These are phyloP conservation scores for Penicillium sp. DNA, from an alignment of 2,329 filamentous ascomycete species.

Conservation along the genomic window DNA sequence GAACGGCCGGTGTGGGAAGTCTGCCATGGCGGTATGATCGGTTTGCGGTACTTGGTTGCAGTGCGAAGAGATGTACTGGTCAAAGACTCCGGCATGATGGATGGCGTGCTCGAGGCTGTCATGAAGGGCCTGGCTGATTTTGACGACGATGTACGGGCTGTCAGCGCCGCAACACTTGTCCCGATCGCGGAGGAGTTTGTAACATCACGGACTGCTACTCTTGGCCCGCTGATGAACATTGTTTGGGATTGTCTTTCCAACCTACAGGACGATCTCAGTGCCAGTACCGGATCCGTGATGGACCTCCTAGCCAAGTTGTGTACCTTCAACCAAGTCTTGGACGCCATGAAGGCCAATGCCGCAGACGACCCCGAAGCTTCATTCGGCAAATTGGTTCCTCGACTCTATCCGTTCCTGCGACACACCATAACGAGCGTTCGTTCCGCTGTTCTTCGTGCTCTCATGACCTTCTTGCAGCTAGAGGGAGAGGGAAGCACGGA, in stretches of 20 bases:
- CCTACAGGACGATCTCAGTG: slow-evolving; percentile 92
- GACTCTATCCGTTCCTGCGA: slow-evolving; percentile 90
- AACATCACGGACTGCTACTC: slow-evolving; percentile 68
- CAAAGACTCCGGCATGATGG: slow-evolving; percentile 77
- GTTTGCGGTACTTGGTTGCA: slow-evolving; percentile 88
- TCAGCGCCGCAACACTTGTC: slow-evolving; percentile 94
- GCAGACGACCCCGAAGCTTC: slow-evolving; percentile 77
- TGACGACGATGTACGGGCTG: slow-evolving; percentile 93
- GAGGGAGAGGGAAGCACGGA: slow-evolving; percentile 73
- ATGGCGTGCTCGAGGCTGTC: slow-evolving; percentile 85
- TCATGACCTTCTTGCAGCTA: slow-evolving; percentile 87
- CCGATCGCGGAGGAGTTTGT: slow-evolving; percentile 96
- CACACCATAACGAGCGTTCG: slow-evolving; percentile 97
- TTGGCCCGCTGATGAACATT: slow-evolving; percentile 82
- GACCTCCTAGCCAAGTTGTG: slow-evolving; percentile 93
- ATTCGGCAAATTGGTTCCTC: slow-evolving; percentile 85
- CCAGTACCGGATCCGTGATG: slow-evolving; percentile 97
- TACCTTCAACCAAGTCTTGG: slow-evolving; percentile 84
- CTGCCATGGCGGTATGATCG: slow-evolving; percentile 97
- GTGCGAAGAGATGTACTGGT: slow-evolving; percentile 89
- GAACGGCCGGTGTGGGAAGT: slow-evolving; percentile 82
- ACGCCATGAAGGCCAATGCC: slow-evolving; percentile 90
- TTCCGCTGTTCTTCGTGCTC: slow-evolving; percentile 83
- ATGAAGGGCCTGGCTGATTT: slow-evolving; percentile 89
- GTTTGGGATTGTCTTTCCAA: slow-evolving; percentile 97